Evolutionary conservation across 2,329 filamentous ascomycete genomes (phyloP).

Genomic region (Chaetothyriales sp.): DNA sequence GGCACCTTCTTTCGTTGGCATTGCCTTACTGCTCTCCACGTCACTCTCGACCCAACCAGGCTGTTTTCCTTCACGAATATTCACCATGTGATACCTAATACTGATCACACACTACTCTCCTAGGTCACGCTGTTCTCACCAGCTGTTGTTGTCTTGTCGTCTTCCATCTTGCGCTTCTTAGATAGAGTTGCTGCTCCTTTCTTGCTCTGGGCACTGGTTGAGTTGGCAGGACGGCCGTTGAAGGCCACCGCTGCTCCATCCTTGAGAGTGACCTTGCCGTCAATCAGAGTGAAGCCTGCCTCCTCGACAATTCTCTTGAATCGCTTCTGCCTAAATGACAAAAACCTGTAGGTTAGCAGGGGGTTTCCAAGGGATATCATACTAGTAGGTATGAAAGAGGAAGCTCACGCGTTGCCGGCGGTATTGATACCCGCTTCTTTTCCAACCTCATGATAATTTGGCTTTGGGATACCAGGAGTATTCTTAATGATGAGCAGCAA

Average conservation of each 20-base stretch:
- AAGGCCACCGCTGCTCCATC: not conserved
- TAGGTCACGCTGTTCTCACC: not conserved
- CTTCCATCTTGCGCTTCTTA: slow-evolving; percentile 3
- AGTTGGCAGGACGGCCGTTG: not conserved
- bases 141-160: not conserved
- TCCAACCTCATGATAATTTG: slow-evolving; percentile 9
- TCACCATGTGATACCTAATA: too few species aligned
- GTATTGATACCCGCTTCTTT: slow-evolving; percentile 10
- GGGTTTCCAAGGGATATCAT: not conserved
- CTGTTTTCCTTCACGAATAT: too few species aligned
- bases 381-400: not conserved
- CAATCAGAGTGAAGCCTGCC: slow-evolving; percentile 2
- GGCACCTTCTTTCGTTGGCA: too few species aligned
- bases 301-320: slow-evolving; percentile 4
- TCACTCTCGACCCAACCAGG: too few species aligned
- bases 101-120: too few species aligned
- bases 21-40: too few species aligned
- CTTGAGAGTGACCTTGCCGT: not conserved
- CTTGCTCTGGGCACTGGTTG: not conserved
- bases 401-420: slow-evolving; percentile 10
- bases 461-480: not conserved
- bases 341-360: not conserved
- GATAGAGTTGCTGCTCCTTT: not conserved
- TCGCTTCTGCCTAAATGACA: not conserved
- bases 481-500: not conserved